Conservation (phyloP, 441 rosid genomes). For the Jatropha podagrica region DNA sequence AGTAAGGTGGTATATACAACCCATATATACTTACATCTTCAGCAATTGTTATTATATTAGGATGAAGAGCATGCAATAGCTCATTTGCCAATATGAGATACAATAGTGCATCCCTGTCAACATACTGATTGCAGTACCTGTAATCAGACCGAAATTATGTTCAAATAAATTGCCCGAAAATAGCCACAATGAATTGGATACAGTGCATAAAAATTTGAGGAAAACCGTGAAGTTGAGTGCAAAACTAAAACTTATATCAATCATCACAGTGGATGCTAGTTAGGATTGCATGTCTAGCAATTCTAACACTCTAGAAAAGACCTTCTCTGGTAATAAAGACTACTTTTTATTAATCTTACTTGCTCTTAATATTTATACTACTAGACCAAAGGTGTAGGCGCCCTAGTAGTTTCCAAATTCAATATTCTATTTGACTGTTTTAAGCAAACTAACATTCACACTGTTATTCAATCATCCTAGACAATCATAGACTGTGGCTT, state of each 20-base stretch:
- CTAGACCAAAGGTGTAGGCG: neutral
- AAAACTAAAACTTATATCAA: constrained; percentile 7
- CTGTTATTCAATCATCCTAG: neutral
- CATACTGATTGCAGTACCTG: constrained; percentile 96
- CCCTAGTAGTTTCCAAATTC: neutral
- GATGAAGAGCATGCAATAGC: constrained; percentile 78
- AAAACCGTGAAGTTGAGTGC: neutral
- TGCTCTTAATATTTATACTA: neutral
- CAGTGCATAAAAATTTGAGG: constrained; percentile 6
- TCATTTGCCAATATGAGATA: constrained; percentile 96
- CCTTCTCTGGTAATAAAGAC: neutral
- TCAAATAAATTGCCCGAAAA: constrained; percentile 12
- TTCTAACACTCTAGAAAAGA: neutral
- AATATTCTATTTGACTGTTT: neutral
- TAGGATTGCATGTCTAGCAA: too few species aligned
- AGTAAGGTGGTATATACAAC: constrained; percentile 2
- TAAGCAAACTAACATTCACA: neutral
- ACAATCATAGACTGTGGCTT: neutral
- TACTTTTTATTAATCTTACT: neutral
- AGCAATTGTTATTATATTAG: constrained; percentile 87
- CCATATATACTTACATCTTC: constrained; percentile 78
- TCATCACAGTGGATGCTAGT: neutral
- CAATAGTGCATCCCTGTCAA: constrained; percentile 85
- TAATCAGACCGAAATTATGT: constrained; percentile 29
- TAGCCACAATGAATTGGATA: neutral